Evolutionary conservation across 2,329 filamentous ascomycete species (phyloP).

Genomic region (Calonectria henricotiae): DNA sequence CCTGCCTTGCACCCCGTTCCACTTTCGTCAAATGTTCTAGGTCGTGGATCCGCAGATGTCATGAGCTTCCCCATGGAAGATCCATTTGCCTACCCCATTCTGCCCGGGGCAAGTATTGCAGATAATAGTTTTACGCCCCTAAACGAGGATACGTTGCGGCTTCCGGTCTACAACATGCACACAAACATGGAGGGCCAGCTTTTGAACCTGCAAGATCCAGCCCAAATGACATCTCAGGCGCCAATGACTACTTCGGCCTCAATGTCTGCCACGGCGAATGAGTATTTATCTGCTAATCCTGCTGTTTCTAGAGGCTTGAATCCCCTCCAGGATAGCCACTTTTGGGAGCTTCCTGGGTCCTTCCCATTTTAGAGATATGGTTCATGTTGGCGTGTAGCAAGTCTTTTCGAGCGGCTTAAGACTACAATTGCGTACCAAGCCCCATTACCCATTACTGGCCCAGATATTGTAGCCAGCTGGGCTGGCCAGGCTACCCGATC

Average conservation of each 20-base stretch:
- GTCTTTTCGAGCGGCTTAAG: no score
- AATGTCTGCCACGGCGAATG: no score
- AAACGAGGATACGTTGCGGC: neutral
- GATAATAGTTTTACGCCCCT: neutral
- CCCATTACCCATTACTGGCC: no score
- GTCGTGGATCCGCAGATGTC: neutral
- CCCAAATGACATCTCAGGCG: neutral
- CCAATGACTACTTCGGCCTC: neutral
- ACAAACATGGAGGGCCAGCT: constrained; percentile 5
- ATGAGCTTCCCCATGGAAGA: neutral
- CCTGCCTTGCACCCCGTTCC: neutral
- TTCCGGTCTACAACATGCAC: constrained; percentile 1
- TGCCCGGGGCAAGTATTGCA: neutral
- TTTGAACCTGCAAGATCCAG: neutral
- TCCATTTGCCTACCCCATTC: constrained; percentile 5
- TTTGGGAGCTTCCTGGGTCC: neutral
- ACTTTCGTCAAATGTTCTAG: neutral
- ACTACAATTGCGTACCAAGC: no score
- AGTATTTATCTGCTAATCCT: neutral
- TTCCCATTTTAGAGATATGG: no score
- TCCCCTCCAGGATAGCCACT: neutral
- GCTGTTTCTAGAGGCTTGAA: neutral
- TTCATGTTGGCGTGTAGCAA: no score
- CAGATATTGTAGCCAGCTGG: no score
- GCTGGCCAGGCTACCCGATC: no score